These are phyloP conservation scores for Apiospora arundinis DNA, from an alignment of 2,329 filamentous ascomycete species.

Conservation along the genomic window DNA sequence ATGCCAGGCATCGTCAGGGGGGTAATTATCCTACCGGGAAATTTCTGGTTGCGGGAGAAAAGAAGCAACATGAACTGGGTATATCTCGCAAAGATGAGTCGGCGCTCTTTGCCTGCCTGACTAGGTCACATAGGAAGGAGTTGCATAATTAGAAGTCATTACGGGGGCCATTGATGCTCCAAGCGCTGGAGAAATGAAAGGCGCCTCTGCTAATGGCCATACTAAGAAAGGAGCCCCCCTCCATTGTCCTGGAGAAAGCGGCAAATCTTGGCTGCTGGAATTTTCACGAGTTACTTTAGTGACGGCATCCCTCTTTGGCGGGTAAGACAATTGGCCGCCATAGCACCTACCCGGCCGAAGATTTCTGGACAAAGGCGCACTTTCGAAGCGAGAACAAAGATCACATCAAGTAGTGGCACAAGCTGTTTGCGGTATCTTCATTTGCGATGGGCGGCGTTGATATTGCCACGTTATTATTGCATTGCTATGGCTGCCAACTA, in stretches of 20 bases:
- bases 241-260: constrained; percentile 16
- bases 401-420: neutral
- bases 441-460: neutral
- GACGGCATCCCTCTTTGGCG: neutral
- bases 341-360: neutral
- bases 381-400: neutral
- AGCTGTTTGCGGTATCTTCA: neutral
- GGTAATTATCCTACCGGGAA: neutral
- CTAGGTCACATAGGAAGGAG: neutral
- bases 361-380: neutral
- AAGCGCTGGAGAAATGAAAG: neutral
- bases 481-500: constrained; percentile 33
- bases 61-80: neutral
- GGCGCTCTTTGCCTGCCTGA: neutral
- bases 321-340: constrained; percentile 12
- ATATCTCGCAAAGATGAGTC: neutral
- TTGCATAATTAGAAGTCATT: constrained; percentile 15
- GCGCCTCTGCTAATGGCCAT: neutral
- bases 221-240: neutral
- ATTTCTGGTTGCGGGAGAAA: neutral
- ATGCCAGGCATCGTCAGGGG: constrained; percentile 15
- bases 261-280: constrained; percentile 8
- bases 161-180: neutral
- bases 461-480: neutral
- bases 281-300: constrained; percentile 4